Evolutionary conservation across 495 filamentous ascomycete genomes (phyloP).

Genomic region (Copromyces sp.): DNA sequence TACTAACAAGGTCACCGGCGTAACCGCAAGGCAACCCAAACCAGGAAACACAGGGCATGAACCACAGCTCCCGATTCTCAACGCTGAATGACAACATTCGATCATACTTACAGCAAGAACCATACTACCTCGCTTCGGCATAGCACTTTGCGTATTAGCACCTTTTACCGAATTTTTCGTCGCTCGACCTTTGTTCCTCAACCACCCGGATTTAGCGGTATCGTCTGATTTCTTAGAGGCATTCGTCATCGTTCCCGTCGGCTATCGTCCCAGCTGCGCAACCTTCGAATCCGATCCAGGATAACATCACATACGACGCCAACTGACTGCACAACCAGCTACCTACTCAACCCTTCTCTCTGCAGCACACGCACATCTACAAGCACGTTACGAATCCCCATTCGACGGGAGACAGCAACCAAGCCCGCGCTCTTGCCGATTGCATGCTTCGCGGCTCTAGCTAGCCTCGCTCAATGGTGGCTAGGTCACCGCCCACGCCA

Average conservation of each 20-base stretch:
- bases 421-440: neutral
- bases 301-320: neutral
- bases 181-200: neutral
- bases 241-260: neutral
- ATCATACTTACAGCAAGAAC: neutral
- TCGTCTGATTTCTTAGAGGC: neutral
- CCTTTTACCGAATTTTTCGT: neutral
- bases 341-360: neutral
- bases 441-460: constrained; percentile 7
- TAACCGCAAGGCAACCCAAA: neutral
- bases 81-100: neutral
- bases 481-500: constrained; percentile 3
- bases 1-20: neutral
- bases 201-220: neutral
- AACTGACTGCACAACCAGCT: neutral
- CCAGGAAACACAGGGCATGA: neutral
- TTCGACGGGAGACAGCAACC: neutral
- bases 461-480: constrained; percentile 18
- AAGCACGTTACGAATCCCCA: neutral
- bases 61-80: neutral
- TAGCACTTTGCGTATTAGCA: neutral
- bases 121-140: neutral
- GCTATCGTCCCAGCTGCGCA: neutral
- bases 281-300: neutral
- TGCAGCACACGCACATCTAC: neutral